These are phyloP conservation scores for Xylaria longipes DNA, from an alignment of 495 filamentous ascomycete species.

Conservation along the genomic window DNA sequence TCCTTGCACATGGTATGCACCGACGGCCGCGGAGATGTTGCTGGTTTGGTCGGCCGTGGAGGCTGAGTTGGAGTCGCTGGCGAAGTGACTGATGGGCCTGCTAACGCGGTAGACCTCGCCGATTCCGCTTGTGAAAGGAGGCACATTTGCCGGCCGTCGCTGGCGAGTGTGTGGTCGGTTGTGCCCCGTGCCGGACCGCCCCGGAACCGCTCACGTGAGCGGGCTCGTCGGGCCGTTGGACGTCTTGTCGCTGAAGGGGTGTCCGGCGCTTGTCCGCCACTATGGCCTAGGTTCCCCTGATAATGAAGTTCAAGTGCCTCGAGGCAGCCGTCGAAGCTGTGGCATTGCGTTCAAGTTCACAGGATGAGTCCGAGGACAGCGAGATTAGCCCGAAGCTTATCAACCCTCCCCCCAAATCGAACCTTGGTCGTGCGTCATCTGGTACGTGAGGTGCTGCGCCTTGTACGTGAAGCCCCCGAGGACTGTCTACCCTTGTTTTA, in stretches of 20 bases:
- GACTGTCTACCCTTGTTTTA: not conserved
- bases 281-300: not conserved
- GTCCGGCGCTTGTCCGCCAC: not conserved
- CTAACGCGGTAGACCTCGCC: not conserved
- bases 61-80: not conserved
- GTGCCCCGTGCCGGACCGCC: not conserved
- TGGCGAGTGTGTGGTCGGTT: not conserved
- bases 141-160: not conserved
- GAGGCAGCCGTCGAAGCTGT: not conserved
- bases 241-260: not conserved
- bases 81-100: not conserved
- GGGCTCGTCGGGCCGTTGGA: not conserved
- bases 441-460: not conserved
- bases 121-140: not conserved
- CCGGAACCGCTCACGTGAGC: conserved; percentile 13
- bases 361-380: not conserved
- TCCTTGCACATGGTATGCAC: not conserved
- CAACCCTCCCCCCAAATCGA: not conserved
- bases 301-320: not conserved
- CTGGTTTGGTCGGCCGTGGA: not conserved
- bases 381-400: not conserved
- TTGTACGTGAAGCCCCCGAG: not conserved
- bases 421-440: not conserved
- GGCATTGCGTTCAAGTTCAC: not conserved
- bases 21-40: not conserved